These are phyloP conservation scores for Suillus bovinus DNA, from an alignment of 768 basidiomycete species.

Conservation along the genomic window DNA sequence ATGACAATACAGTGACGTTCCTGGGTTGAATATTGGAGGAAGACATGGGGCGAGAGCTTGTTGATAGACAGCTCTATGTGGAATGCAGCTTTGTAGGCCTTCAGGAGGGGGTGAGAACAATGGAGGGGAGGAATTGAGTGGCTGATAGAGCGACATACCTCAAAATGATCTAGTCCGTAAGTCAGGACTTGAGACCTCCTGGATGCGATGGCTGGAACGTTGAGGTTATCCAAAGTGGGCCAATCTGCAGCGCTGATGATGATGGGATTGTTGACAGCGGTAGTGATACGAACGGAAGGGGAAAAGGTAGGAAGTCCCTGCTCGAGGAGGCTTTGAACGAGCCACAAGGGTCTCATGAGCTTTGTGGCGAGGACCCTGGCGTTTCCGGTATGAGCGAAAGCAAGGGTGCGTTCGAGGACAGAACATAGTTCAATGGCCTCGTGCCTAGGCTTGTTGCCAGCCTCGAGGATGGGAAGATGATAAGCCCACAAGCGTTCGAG, in stretches of 20 bases:
- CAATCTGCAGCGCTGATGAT: neutral
- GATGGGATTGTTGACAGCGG: neutral
- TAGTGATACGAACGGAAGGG: neutral
- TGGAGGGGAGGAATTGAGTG: too few species aligned
- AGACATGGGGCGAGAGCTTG: neutral
- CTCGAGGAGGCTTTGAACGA: neutral
- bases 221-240: neutral
- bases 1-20: neutral
- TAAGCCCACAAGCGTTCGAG: neutral
- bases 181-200: neutral
- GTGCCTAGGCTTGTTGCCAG: neutral
- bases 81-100: neutral
- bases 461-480: neutral
- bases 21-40: neutral
- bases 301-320: slow-evolving; percentile 1
- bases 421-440: neutral
- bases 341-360: neutral
- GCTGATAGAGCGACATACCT: too few species aligned
- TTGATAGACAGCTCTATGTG: neutral
- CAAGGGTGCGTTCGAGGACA: neutral
- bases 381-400: slow-evolving; percentile 1
- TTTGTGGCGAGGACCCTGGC: neutral
- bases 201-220: neutral
- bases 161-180: neutral
- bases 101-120: too few species aligned